phyloP scores from a whole-genome alignment of 805 yeast genomes.

The Candida multigemmis region DNA sequence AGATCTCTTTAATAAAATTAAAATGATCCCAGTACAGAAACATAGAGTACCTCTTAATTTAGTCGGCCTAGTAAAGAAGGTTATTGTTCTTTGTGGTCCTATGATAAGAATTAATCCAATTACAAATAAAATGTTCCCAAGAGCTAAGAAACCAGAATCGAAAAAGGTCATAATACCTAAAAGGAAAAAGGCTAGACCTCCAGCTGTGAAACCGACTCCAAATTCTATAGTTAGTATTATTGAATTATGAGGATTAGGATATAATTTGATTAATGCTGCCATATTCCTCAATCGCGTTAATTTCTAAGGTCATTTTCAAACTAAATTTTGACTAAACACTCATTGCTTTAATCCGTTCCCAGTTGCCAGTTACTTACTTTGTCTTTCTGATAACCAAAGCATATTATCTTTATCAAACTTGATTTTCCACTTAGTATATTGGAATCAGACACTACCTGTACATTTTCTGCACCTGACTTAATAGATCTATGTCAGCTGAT shows the following conservation, averaged over 20 bases:
- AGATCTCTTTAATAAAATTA: conserved; percentile 69
- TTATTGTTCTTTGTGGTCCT: conserved; percentile 75
- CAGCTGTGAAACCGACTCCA: conserved; percentile 89
- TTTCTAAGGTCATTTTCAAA: no score
- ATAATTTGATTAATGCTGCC: background rate
- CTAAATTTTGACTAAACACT: background rate
- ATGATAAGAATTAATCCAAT: conserved; percentile 81
- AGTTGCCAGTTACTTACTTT: conserved; percentile 40
- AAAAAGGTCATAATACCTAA: conserved; percentile 81
- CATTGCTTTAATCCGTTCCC: background rate
- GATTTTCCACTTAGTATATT: background rate
- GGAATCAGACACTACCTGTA: background rate
- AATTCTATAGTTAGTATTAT: conserved; percentile 44
- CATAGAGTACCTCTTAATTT: conserved; percentile 83
- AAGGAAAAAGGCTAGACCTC: conserved; percentile 68
- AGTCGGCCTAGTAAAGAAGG: conserved; percentile 78
- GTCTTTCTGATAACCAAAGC: conserved; percentile 73
- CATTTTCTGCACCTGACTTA: background rate
- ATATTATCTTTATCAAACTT: conserved; percentile 10
- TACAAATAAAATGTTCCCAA: conserved; percentile 76
- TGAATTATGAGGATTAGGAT: background rate
- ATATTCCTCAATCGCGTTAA: no score
- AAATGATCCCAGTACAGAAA: conserved; percentile 62
- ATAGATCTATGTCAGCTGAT: no score
- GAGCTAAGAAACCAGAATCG: conserved; percentile 79